Evolutionary conservation across 2,329 filamentous ascomycete species (phyloP).

Genomic region (Hawksworthiomyces lignivorus): DNA sequence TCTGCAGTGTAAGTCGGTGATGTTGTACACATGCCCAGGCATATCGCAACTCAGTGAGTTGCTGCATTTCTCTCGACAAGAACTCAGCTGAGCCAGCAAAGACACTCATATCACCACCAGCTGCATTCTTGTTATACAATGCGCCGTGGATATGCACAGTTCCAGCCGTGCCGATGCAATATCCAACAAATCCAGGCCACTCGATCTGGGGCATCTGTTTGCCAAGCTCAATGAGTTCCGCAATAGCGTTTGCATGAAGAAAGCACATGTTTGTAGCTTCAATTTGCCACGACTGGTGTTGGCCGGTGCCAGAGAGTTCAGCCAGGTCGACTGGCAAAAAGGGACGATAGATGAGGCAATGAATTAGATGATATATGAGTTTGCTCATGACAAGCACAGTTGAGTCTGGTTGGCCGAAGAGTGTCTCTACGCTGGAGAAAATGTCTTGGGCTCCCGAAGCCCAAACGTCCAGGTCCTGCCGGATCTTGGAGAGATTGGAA

Average conservation of each 20-base stretch:
- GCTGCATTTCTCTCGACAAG: constrained; percentile 69
- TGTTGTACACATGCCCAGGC: constrained; percentile 73
- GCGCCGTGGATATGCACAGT: constrained; percentile 84
- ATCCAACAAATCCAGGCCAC: constrained; percentile 81
- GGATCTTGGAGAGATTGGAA: constrained; percentile 78
- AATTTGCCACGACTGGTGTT: constrained; percentile 89
- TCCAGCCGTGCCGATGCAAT: constrained; percentile 78
- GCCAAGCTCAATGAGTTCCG: constrained; percentile 72
- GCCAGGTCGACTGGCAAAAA: constrained; percentile 79
- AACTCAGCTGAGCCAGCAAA: constrained; percentile 59
- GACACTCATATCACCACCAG: constrained; percentile 48
- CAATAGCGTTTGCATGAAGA: constrained; percentile 78
- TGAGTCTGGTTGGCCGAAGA: constrained; percentile 73
- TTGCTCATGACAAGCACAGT: constrained; percentile 76
- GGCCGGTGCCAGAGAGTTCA: constrained; percentile 70
- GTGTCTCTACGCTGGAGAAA: constrained; percentile 65
- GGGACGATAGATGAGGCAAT: constrained; percentile 79
- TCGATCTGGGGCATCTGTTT: constrained; percentile 67
- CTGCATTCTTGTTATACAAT: constrained; percentile 57
- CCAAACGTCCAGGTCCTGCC: constrained; percentile 79
- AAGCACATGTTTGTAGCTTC: constrained; percentile 84
- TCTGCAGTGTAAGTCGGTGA: constrained; percentile 70
- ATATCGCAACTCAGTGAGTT: constrained; percentile 65
- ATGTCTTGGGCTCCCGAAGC: constrained; percentile 72
- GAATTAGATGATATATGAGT: constrained; percentile 77